phyloP scores from a whole-genome alignment of 2,329 filamentous ascomycete species.

The Hymenotorrendiella dingleyae region DNA sequence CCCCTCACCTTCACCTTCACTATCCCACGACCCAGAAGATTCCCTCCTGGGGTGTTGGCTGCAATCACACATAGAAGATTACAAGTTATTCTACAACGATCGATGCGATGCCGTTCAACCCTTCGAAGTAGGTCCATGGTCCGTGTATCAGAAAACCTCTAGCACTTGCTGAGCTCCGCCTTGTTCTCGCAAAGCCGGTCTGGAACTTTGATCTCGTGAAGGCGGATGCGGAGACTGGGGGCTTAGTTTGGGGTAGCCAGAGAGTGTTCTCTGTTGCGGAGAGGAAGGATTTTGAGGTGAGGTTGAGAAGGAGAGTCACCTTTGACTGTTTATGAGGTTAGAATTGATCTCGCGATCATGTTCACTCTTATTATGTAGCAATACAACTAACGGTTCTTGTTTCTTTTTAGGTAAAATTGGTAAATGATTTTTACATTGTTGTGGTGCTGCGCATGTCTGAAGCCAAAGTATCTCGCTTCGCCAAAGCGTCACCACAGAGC shows the following conservation, averaged over 20 bases:
- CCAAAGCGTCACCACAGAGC: too few relatives aligned
- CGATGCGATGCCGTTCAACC: constrained; percentile 27
- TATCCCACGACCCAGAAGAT: constrained; percentile 11
- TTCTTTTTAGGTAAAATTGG: too few relatives aligned
- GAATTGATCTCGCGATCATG: too few relatives aligned
- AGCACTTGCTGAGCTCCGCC: constrained; percentile 7
- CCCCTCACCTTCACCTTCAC: constrained; percentile 1
- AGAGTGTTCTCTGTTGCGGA: constrained; percentile 6
- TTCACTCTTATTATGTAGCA: too few relatives aligned
- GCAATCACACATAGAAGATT: background rate
- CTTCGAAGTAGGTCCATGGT: constrained; percentile 28
- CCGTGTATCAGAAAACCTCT: constrained; percentile 26
- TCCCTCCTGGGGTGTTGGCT: constrained; percentile 22
- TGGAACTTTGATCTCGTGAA: constrained; percentile 10
- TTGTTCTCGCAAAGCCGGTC: constrained; percentile 6
- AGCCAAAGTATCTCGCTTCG: too few relatives aligned
- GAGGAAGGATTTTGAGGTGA: constrained; percentile 4
- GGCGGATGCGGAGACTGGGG: background rate
- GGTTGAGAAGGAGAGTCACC: background rate
- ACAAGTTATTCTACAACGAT: constrained; percentile 26
- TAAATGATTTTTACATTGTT: too few relatives aligned
- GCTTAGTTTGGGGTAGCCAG: constrained; percentile 1
- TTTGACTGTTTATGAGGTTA: too few relatives aligned
- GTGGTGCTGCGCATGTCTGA: too few relatives aligned
- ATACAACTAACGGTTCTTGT: too few relatives aligned